phyloP scores from a whole-genome alignment of 768 basidiomycete species.

The Boletus sp. region DNA sequence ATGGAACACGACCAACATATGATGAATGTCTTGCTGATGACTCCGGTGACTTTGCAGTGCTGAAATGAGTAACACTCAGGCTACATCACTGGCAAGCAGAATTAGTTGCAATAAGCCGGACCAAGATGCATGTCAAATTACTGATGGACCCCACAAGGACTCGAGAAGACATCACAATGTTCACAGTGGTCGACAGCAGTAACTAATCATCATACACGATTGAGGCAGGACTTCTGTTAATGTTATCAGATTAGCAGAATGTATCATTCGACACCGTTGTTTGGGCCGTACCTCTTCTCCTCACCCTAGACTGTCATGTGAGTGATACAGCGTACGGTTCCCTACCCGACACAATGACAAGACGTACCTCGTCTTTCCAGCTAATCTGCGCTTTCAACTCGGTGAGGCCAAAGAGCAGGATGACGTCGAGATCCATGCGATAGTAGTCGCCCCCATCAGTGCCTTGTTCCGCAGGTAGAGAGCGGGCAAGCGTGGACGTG shows the following conservation, averaged over 20 bases:
- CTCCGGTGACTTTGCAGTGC: no score
- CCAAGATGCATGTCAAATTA: no score
- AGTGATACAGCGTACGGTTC: not conserved
- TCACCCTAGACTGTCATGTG: constrained; percentile 10
- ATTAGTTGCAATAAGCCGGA: no score
- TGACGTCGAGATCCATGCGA: constrained; percentile 29
- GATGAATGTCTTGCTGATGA: no score
- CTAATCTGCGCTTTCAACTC: constrained; percentile 46
- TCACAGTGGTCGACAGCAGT: not conserved
- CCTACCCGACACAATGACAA: not conserved
- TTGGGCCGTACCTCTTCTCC: constrained; percentile 11
- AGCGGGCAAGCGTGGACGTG: constrained; percentile 1
- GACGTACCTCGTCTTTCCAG: constrained; percentile 36
- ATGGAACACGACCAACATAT: no score
- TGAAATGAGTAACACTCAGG: no score
- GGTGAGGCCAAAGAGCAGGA: constrained; percentile 41
- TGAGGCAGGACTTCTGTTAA: constrained; percentile 19
- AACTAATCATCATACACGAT: constrained; percentile 20
- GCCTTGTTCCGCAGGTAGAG: not conserved
- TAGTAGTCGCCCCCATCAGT: constrained; percentile 11
- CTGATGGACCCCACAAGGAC: no score
- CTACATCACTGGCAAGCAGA: no score
- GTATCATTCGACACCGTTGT: not conserved
- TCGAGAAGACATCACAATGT: not conserved
- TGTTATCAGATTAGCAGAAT: not conserved